phyloP scores from a whole-genome alignment of 2,329 filamentous ascomycete genomes.

The Simplicillium aogashimaense region DNA sequence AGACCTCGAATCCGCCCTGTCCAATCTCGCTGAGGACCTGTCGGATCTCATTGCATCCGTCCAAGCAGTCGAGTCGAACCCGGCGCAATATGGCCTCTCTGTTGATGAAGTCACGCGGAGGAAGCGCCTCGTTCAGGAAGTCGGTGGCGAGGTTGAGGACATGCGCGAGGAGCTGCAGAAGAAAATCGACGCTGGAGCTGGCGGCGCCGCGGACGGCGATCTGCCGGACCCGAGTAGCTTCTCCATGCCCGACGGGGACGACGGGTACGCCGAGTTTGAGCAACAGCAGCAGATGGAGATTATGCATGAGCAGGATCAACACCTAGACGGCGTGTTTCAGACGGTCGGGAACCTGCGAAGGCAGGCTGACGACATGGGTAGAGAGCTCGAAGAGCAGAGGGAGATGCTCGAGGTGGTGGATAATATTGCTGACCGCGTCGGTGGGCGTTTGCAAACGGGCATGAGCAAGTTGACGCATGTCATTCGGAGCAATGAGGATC shows the following conservation, averaged over 20 bases:
- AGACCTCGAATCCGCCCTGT: constrained; percentile 57
- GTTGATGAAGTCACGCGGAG: constrained; percentile 72
- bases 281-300: constrained; percentile 84
- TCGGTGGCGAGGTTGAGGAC: constrained; percentile 78
- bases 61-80: constrained; percentile 76
- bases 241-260: constrained; percentile 45
- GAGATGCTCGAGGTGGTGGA: constrained; percentile 85
- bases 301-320: constrained; percentile 90
- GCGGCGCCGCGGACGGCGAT: constrained; percentile 27
- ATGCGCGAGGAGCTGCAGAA: constrained; percentile 77
- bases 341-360: constrained; percentile 84
- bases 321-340: constrained; percentile 83
- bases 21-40: constrained; percentile 70
- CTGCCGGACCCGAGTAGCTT: constrained; percentile 44
- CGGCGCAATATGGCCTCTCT: constrained; percentile 78
- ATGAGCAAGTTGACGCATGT: constrained; percentile 80
- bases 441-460: constrained; percentile 73
- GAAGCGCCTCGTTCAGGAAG: constrained; percentile 74
- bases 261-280: constrained; percentile 74
- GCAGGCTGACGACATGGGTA: constrained; percentile 92
- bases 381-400: constrained; percentile 89
- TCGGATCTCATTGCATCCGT: constrained; percentile 83
- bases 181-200: constrained; percentile 29
- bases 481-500: constrained; percentile 84
- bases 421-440: constrained; percentile 74